Evolutionary conservation across 2,329 filamentous ascomycete species (phyloP), one percentile per base, ranked within the genome.

Genomic region (Hypoxylon sp.): DNA sequence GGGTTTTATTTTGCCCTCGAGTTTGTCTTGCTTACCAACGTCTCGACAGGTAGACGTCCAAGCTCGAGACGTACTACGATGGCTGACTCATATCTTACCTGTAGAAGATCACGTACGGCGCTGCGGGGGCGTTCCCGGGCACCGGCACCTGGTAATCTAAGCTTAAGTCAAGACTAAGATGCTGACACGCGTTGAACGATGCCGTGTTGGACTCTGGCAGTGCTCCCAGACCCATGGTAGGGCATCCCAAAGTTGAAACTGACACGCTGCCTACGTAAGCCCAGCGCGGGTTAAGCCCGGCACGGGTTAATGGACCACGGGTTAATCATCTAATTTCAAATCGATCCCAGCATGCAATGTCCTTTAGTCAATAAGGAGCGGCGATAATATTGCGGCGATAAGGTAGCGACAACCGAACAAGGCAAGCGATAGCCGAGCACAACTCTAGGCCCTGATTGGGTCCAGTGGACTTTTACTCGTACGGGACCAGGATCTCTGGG

Each of bases 61-160:
- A n/a, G n/a, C n/a, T 24, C 27, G 13, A 20, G 23, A 33, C 20
- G 29, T 23, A 40, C 29, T 8, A 20, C 15, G 38, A 45, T 41
- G 53, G n/a, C 48, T 57, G 33, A 60, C 38, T 40, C 45, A 35
- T 46, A 15, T 31, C 27, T n/a, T n/a, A 29, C 23, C 47, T 26
- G 2, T 41, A 15, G 4, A 15, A 7, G 18, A 41, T 10, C n/a
- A 41, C 9, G 6, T 20, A 21, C 8, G 17, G 53, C 26, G 33
- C 18, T 31, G 15, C 5, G 26, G 27, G n/a, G 17, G 35, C 20
- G 5, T 55, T 10, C 37, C n/a, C 23, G 20, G 29, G 37, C 21
- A 48, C 3, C 29, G 23, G 41, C 24, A 40, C 33, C 40, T 18
- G 23, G 6, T 21, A 31, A 15, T 46, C 17, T 33, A 33, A 46